phyloP scores from a whole-genome alignment of 495 filamentous ascomycete genomes.

The Aspergillus homomorphus region DNA sequence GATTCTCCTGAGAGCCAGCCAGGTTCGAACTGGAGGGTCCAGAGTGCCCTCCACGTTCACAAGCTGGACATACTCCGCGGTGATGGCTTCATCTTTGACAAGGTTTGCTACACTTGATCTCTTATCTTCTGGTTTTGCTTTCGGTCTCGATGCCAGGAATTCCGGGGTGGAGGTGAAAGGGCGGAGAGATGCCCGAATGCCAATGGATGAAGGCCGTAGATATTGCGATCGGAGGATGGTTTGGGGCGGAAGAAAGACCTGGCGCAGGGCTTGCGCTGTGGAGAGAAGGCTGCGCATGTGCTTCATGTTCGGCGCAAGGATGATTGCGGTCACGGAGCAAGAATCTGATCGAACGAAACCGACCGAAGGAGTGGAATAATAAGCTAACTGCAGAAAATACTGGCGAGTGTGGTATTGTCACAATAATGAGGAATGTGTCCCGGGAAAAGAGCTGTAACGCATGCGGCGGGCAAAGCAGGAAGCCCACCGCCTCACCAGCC shows the following conservation, averaged over 20 bases:
- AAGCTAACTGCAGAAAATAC: too few species aligned
- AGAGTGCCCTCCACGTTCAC: constrained; percentile 51
- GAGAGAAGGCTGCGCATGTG: constrained; percentile 39
- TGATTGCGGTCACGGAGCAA: not conserved
- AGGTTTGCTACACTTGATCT: constrained; percentile 3
- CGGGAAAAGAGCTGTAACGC: not conserved
- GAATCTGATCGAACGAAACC: not conserved
- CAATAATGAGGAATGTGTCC: too few species aligned
- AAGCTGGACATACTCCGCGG: constrained; percentile 48
- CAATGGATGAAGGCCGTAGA: constrained; percentile 12
- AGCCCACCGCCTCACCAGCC: constrained; percentile 10
- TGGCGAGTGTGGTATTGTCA: too few species aligned
- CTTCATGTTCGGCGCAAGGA: constrained; percentile 27
- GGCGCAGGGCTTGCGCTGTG: constrained; percentile 38
- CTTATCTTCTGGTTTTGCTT: not conserved
- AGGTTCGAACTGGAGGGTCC: constrained; percentile 39
- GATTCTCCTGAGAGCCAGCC: constrained; percentile 45
- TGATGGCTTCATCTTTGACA: constrained; percentile 55
- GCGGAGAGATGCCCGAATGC: constrained; percentile 13
- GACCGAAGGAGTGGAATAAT: too few species aligned
- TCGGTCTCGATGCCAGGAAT: not conserved
- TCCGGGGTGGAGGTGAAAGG: constrained; percentile 16
- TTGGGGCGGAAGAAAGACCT: constrained; percentile 31
- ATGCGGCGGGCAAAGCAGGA: not conserved
- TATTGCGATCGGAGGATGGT: constrained; percentile 17